phyloP scores from a whole-genome alignment of 345 rosid species.

The Iberis pinnata region DNA sequence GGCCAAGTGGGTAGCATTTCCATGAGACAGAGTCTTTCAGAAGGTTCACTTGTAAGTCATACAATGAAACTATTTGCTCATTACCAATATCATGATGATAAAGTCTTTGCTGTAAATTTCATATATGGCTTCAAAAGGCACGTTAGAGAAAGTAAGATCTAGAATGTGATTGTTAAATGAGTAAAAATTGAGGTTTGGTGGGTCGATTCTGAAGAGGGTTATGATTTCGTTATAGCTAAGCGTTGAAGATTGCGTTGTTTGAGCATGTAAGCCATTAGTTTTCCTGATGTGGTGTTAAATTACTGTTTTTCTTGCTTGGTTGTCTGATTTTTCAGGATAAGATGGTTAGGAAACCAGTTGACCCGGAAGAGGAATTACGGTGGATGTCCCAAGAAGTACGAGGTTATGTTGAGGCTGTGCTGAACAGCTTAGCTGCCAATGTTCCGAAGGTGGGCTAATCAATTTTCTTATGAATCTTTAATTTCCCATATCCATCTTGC shows the following conservation, averaged over 20 bases:
- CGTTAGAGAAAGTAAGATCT: background rate
- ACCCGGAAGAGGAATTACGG: conserved; percentile 92
- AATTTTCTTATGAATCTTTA: conserved; percentile 11
- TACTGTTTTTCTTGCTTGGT: conserved; percentile 4
- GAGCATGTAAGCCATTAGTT: conserved; percentile 1
- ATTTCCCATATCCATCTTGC: background rate
- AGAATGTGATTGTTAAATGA: background rate
- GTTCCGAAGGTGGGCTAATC: conserved; percentile 71
- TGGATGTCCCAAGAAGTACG: conserved; percentile 99
- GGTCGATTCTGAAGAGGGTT: background rate
- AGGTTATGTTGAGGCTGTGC: conserved; percentile 98
- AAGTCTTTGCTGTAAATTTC: background rate
- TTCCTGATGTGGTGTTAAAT: conserved; percentile 3
- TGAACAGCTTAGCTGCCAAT: conserved; percentile 96
- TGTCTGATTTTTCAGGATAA: conserved; percentile 50
- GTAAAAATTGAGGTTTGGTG: conserved; percentile 5
- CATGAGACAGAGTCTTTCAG: conserved; percentile 84
- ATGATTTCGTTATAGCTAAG: background rate
- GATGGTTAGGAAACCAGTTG: conserved; percentile 66
- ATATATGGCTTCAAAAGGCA: background rate
- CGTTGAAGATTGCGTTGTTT: background rate
- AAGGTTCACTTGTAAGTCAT: conserved; percentile 86
- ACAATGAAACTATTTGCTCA: background rate
- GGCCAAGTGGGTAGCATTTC: conserved; percentile 49
- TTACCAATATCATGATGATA: conserved; percentile 8